Conservation (phyloP, 179 eudicot genomes). For the Silene coronaria region DNA sequence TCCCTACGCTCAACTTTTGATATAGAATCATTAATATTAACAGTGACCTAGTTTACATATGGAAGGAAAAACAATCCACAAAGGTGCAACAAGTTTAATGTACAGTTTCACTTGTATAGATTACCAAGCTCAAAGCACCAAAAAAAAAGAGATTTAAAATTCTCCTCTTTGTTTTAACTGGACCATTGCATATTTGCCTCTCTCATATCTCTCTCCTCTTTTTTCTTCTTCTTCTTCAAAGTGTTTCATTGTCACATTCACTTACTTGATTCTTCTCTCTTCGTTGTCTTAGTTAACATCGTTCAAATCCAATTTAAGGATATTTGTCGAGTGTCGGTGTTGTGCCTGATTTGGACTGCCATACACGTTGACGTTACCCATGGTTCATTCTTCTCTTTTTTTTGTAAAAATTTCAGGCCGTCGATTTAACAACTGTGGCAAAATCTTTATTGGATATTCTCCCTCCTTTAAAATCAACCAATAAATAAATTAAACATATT, state of each 20-base stretch:
- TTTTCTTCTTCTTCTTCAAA: background rate
- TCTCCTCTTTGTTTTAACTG: background rate
- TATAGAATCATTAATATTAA: no score
- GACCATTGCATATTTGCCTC: background rate
- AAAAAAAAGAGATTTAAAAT: background rate
- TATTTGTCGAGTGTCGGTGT: background rate
- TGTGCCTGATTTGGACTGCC: constrained; percentile 5
- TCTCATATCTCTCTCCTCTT: background rate
- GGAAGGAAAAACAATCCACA: background rate
- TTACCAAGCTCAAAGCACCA: background rate
- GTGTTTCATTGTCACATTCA: background rate
- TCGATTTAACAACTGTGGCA: constrained; percentile 69
- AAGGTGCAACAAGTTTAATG: background rate
- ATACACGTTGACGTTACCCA: background rate
- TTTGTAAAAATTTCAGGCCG: constrained; percentile 43
- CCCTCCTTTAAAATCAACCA: constrained; percentile 58
- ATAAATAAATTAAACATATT: constrained; percentile 46
- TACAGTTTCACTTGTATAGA: background rate
- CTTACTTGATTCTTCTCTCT: background rate
- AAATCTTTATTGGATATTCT: constrained; percentile 78
- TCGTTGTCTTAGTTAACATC: background rate
- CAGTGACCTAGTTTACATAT: background rate
- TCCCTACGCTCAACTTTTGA: no score
- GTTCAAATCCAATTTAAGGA: background rate
- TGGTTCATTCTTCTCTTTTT: constrained; percentile 4